phyloP scores from a whole-genome alignment of 495 filamentous ascomycete species.

The Halenospora varia region DNA sequence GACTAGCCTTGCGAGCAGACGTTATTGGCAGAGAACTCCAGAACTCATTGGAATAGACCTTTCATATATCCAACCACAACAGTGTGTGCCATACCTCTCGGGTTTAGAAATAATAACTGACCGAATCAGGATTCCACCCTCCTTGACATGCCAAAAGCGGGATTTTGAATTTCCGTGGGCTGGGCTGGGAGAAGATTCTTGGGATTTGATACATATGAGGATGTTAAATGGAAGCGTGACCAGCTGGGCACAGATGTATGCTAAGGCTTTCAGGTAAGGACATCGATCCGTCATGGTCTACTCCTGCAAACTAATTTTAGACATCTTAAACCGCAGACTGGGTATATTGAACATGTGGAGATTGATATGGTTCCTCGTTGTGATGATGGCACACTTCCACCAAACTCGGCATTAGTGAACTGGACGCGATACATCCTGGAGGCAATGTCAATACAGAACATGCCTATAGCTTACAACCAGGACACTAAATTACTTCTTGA shows the following conservation, averaged over 20 bases:
- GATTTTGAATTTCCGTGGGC: constrained; percentile 80
- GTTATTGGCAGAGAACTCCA: too few relatives aligned
- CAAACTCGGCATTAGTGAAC: constrained; percentile 43
- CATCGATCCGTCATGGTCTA: neutral
- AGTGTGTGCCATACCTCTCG: constrained; percentile 42
- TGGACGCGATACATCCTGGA: constrained; percentile 71
- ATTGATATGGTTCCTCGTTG: constrained; percentile 80
- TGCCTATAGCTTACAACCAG: constrained; percentile 63
- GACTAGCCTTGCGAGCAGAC: too few relatives aligned
- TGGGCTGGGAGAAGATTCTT: constrained; percentile 65
- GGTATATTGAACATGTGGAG: constrained; percentile 85
- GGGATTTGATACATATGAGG: constrained; percentile 83
- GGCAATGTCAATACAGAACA: constrained; percentile 61
- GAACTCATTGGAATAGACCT: constrained; percentile 75
- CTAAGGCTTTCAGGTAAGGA: constrained; percentile 59
- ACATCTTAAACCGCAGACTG: constrained; percentile 74
- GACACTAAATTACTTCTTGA: constrained; percentile 59
- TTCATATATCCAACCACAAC: constrained; percentile 73
- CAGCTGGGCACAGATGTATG: constrained; percentile 77
- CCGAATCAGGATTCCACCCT: constrained; percentile 60
- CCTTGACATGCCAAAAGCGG: constrained; percentile 64
- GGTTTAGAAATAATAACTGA: too few relatives aligned
- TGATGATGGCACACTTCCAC: constrained; percentile 60
- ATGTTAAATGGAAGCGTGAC: constrained; percentile 76
- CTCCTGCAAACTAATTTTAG: constrained; percentile 28